A percentile compares a stretch with the other conserved stretches of the same genome.
phyloP scores from a whole-genome alignment of 2,329 filamentous ascomycete genomes.

The Furcasterigmium furcatum region DNA sequence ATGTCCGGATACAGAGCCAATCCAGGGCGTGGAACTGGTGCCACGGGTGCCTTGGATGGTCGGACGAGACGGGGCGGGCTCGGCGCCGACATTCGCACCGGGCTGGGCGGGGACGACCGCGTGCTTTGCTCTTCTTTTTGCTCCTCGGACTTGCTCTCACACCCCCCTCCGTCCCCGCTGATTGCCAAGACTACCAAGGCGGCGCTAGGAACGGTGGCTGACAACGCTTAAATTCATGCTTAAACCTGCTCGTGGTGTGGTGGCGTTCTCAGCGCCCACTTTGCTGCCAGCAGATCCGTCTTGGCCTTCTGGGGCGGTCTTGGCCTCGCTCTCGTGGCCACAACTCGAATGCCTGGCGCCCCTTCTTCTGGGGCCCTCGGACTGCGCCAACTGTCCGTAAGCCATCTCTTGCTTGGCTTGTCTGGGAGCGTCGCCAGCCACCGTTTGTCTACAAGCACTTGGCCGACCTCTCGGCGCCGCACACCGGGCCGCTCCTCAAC shows the following conservation, averaged over 20 bases:
- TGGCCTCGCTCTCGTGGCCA: neutral
- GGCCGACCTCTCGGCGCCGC: too few species aligned
- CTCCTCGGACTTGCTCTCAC: too few species aligned
- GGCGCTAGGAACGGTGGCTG: constrained; percentile 27
- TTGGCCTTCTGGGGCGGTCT: constrained; percentile 3
- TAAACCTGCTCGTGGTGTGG: constrained; percentile 26
- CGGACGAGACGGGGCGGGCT: neutral
- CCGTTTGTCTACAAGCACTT: too few species aligned
- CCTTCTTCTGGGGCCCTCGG: too few species aligned
- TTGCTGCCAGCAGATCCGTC: constrained; percentile 5
- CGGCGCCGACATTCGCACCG: constrained; percentile 3
- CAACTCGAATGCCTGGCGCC: too few species aligned
- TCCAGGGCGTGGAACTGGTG: neutral
- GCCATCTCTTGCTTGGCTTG: too few species aligned
- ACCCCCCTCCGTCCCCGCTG: constrained; percentile 2
- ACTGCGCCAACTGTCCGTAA: too few species aligned
- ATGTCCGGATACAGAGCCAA: too few species aligned
- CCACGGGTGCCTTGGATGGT: neutral
- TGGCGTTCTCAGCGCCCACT: constrained; percentile 5
- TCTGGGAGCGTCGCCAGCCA: too few species aligned
- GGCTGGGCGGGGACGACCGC: too few species aligned
- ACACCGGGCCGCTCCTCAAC: too few species aligned
- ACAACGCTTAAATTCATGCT: constrained; percentile 50
- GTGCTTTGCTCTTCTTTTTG: neutral
- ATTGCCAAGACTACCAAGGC: constrained; percentile 31